These are phyloP conservation scores for Penicillium paradoxum DNA, from an alignment of 495 filamentous ascomycete species.

Conservation along the genomic window DNA sequence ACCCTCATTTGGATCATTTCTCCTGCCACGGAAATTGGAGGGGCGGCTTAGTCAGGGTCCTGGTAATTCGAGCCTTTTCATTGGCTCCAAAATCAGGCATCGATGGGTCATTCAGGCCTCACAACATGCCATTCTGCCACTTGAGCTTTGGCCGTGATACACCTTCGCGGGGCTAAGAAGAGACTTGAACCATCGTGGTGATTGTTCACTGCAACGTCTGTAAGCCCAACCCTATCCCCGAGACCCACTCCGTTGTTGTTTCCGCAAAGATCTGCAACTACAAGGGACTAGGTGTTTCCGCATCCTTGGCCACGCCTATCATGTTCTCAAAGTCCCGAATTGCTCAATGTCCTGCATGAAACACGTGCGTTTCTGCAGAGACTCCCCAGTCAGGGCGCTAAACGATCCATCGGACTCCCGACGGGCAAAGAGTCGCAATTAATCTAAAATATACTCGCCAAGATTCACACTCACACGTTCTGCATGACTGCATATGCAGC, in stretches of 20 bases:
- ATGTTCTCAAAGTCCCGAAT: conserved; percentile 1
- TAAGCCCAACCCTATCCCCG: background rate
- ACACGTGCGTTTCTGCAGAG: background rate
- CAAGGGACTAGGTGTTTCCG: background rate
- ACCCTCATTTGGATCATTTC: too few species aligned
- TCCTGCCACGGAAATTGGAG: too few species aligned
- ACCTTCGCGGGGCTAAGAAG: background rate
- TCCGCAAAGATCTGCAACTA: background rate
- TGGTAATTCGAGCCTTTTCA: too few species aligned
- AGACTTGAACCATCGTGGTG: background rate
- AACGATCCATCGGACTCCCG: conserved; percentile 11
- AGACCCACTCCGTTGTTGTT: background rate
- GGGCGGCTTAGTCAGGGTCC: too few species aligned
- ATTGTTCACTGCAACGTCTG: background rate
- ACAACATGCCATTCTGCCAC: too few species aligned
- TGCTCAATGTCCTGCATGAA: background rate
- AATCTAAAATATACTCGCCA: conserved; percentile 3
- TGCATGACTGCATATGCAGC: background rate
- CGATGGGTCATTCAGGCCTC: too few species aligned
- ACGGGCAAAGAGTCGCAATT: conserved; percentile 8
- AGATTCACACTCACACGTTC: conserved; percentile 5
- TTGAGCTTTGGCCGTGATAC: too few species aligned
- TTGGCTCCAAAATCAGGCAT: too few species aligned
- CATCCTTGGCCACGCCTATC: background rate
- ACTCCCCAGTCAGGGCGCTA: background rate